Base-by-base conservation (phyloP, 257 asterid genomes). In the Jacaranda copaia region DNA sequence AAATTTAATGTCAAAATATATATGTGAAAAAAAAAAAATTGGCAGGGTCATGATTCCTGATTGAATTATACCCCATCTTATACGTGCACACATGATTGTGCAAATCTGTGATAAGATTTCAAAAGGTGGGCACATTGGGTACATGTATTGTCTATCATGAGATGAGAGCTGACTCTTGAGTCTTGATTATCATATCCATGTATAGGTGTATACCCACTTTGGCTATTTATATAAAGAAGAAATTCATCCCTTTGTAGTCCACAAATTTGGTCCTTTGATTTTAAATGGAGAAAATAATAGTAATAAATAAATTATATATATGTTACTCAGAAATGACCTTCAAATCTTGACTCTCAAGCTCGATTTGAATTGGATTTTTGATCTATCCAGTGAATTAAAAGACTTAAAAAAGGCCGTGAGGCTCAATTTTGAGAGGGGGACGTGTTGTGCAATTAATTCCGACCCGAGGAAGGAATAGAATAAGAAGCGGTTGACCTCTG, bases 131-230 rank as follows among this genome's bases (percentile, higher is more conserved):
- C 73, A 58, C 75, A 77, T 73, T 65, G 61, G 77, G 74, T 76
- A 58, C 75, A 77, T 76, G 62, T 36, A 49, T 43, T 53, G 14
- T 58, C 48, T 77, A 72, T 82, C 75, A 80, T 79, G 66, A 77
- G 77, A 80, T 79, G 56, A 79, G 59, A 68, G 79, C 74, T 75
- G 84, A 83, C 68, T 73, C 82, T 63, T 78, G 74, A 51, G 73
- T 42, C 46, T 42, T 42, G 46, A 42, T 42, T 42, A 42, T 8
- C 46, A 42, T 72, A 13, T 73, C 70, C 82, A 68, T 70, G 72
- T 70, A 49, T 81, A 72, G 36, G n/a, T 74, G 40, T 56, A 59
- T 16, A 57, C 62, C 60, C n/a, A 7, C 65, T 20, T 59, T 59
- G 8, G 32, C 32, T 16, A 53, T 49, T 49, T 49, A 52, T 52